These are phyloP conservation scores for Neurospora sp. DNA, from an alignment of 495 filamentous ascomycete species.

Conservation along the genomic window DNA sequence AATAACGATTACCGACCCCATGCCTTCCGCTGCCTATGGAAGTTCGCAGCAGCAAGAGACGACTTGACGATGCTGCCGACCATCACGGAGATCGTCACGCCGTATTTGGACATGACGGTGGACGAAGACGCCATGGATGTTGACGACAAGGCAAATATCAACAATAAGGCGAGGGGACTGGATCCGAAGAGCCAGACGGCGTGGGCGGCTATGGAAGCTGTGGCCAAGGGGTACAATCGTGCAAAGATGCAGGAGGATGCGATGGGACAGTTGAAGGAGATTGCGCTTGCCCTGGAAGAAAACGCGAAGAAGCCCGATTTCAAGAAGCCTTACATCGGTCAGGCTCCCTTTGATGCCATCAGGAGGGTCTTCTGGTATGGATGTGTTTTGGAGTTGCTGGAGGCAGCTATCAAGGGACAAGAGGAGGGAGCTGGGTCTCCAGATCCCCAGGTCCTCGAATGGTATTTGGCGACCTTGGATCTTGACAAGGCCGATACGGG, in stretches of 20 bases:
- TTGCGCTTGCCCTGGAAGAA: constrained; percentile 18
- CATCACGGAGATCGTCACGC: constrained; percentile 50
- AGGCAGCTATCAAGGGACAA: constrained; percentile 13
- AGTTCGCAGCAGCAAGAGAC: constrained; percentile 50
- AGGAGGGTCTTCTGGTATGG: constrained; percentile 27
- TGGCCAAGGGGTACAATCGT: constrained; percentile 33
- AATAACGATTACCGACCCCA: constrained; percentile 71
- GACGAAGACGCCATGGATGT: constrained; percentile 57
- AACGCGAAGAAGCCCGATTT: neutral
- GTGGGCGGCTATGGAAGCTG: constrained; percentile 31
- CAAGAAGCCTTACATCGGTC: constrained; percentile 18
- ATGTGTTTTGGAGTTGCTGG: constrained; percentile 18
- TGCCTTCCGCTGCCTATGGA: constrained; percentile 62
- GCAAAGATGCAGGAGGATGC: constrained; percentile 22
- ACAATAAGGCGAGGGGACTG: constrained; percentile 20
- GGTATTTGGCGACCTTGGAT: constrained; percentile 31
- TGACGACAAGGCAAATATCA: constrained; percentile 15
- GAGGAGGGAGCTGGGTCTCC: neutral
- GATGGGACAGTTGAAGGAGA: constrained; percentile 18
- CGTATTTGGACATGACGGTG: constrained; percentile 45
- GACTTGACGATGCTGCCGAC: constrained; percentile 60
- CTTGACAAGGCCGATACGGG: constrained; percentile 22
- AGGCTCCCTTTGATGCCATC: constrained; percentile 14
- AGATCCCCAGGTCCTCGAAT: constrained; percentile 11
- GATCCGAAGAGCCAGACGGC: constrained; percentile 24